phyloP scores from a whole-genome alignment of 495 filamentous ascomycete genomes.

The Daldinia loculata region DNA sequence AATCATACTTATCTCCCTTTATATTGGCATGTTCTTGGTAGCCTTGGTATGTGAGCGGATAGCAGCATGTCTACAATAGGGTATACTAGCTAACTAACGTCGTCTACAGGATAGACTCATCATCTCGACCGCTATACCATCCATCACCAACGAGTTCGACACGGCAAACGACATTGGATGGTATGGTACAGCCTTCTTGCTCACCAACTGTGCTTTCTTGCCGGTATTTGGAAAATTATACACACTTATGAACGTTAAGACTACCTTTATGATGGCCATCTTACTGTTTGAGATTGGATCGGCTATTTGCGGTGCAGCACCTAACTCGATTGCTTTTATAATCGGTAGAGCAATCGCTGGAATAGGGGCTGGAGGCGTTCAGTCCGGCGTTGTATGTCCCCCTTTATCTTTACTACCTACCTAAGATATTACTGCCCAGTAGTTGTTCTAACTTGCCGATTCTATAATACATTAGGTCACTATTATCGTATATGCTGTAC shows the following conservation, averaged over 20 bases:
- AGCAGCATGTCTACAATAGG: neutral
- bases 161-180: slow-evolving; percentile 61
- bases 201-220: slow-evolving; percentile 58
- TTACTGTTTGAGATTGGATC: slow-evolving; percentile 62
- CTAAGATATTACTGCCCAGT: neutral
- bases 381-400: slow-evolving; percentile 41
- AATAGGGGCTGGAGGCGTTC: slow-evolving; percentile 55
- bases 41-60: neutral
- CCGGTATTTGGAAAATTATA: slow-evolving; percentile 61
- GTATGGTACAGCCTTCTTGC: slow-evolving; percentile 62
- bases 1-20: neutral
- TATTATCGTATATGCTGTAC: slow-evolving; percentile 57
- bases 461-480: neutral
- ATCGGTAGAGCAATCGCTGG: slow-evolving; percentile 64
- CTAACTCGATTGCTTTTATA: slow-evolving; percentile 61
- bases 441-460: neutral
- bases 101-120: neutral
- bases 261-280: slow-evolving; percentile 51
- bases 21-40: neutral
- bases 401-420: neutral
- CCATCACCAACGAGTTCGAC: slow-evolving; percentile 58
- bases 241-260: slow-evolving; percentile 55
- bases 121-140: slow-evolving; percentile 56
- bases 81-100: neutral
- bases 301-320: slow-evolving; percentile 64